phyloP scores from a whole-genome alignment of 129 eudicot species.

The Ambrosia artemisiifolia region DNA sequence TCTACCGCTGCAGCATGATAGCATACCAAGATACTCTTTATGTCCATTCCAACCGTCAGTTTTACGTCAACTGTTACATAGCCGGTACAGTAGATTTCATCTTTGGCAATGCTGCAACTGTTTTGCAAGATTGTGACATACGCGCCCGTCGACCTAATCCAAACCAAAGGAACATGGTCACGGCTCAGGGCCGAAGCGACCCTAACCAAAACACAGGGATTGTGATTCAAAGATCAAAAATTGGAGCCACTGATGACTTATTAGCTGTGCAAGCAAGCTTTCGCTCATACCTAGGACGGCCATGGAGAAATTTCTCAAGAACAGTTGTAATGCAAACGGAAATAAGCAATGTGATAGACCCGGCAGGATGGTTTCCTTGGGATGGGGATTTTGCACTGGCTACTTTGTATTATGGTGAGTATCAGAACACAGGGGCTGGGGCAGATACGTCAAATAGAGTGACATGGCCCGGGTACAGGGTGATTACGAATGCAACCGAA shows the following conservation, averaged over 20 bases:
- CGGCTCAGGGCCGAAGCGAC: slow-evolving; percentile 92
- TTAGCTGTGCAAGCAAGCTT: slow-evolving; percentile 44
- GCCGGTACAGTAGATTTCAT: slow-evolving; percentile 88
- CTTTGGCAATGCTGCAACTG: slow-evolving; percentile 80
- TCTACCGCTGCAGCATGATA: slow-evolving; percentile 59
- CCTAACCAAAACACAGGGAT: slow-evolving; percentile 92
- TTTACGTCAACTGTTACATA: slow-evolving; percentile 51
- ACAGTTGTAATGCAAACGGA: slow-evolving; percentile 67
- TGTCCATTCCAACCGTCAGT: slow-evolving; percentile 84
- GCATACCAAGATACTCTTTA: slow-evolving; percentile 92
- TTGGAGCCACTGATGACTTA: slow-evolving; percentile 70
- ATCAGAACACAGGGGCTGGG: slow-evolving; percentile 60
- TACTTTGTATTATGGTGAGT: slow-evolving; percentile 73
- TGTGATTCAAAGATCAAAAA: slow-evolving; percentile 60
- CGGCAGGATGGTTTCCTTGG: slow-evolving; percentile 88
- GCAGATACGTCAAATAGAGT: slow-evolving; percentile 62
- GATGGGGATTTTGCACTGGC: slow-evolving; percentile 51
- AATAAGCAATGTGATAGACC: slow-evolving; percentile 52
- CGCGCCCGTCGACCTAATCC: slow-evolving; percentile 67
- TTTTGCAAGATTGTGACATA: slow-evolving; percentile 82
- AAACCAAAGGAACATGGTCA: slow-evolving; percentile 69
- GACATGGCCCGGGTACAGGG: slow-evolving; percentile 61
- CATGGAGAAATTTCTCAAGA: slow-evolving; percentile 76
- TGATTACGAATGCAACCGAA: slow-evolving; percentile 56
- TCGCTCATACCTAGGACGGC: slow-evolving; percentile 70